These are phyloP conservation scores for Nitzschia sp. DNA, from an alignment of 108 stramenopile species.

Conservation along the genomic window DNA sequence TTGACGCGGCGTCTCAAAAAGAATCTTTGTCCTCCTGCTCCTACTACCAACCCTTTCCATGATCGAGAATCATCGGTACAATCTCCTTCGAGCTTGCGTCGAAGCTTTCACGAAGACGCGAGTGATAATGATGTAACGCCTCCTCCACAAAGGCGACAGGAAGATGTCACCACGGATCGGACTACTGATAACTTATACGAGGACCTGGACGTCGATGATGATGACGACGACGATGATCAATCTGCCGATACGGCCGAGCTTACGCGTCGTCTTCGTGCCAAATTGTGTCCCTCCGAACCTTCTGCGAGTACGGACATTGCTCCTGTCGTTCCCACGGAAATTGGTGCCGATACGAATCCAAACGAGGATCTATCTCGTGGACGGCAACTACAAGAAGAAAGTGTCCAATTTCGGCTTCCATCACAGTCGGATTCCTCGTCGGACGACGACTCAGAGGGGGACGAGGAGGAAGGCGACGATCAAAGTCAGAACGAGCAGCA, in stretches of 20 bases:
- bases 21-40: not conserved
- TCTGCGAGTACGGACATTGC: not conserved
- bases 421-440: not conserved
- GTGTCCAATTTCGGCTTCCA: not conserved
- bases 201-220: no score
- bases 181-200: no score
- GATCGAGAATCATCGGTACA: no score
- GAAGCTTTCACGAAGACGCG: no score
- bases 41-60: no score
- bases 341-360: not conserved
- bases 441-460: conserved; percentile 1
- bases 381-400: not conserved
- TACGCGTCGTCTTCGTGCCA: not conserved
- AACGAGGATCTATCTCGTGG: not conserved
- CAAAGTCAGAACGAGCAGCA: no score
- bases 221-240: not conserved
- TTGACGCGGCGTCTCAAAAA: not conserved
- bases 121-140: no score
- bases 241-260: conserved; percentile 2
- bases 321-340: not conserved
- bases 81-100: no score
- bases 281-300: not conserved
- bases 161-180: no score
- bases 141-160: no score
- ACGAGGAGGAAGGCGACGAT: not conserved